Conservation (phyloP, 202 grass and related monocot genomes). For the Panicum virgatum region DNA sequence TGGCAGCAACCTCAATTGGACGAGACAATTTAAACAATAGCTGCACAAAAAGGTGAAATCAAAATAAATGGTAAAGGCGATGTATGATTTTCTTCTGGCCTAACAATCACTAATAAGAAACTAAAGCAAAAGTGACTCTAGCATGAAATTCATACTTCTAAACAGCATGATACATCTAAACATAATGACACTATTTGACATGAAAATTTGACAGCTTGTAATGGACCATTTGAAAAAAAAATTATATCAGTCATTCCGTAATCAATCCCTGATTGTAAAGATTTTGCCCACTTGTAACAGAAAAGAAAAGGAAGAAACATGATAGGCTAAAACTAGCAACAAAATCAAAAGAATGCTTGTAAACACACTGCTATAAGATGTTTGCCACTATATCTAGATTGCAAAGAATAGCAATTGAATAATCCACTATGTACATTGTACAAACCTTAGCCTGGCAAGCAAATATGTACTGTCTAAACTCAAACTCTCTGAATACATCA, state of each 20-base stretch:
- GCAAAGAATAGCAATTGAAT: slow-evolving; percentile 18
- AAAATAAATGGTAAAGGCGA: slow-evolving; percentile 32
- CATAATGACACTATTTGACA: background rate
- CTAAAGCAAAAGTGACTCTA: background rate
- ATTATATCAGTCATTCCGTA: background rate
- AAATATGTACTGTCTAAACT: slow-evolving; percentile 99
- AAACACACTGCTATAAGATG: background rate
- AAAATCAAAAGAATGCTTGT: background rate
- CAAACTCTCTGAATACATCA: slow-evolving; percentile 94
- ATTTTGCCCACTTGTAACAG: background rate
- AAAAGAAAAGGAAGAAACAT: background rate
- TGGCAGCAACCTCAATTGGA: slow-evolving; percentile 85
- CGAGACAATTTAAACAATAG: slow-evolving; percentile 88
- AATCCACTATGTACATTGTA: slow-evolving; percentile 39
- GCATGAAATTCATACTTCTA: slow-evolving; percentile 8
- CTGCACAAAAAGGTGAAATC: slow-evolving; percentile 54
- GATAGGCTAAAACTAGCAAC: slow-evolving; percentile 10
- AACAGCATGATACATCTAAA: slow-evolving; percentile 13
- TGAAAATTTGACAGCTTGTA: background rate
- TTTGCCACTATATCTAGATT: background rate
- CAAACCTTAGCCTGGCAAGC: slow-evolving; percentile 96
- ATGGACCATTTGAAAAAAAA: background rate
- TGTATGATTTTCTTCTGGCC: background rate
- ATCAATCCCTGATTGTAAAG: background rate
- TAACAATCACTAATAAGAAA: slow-evolving; percentile 5